Conservation (phyloP, 345 rosid genomes). For the Citrus maxima region DNA sequence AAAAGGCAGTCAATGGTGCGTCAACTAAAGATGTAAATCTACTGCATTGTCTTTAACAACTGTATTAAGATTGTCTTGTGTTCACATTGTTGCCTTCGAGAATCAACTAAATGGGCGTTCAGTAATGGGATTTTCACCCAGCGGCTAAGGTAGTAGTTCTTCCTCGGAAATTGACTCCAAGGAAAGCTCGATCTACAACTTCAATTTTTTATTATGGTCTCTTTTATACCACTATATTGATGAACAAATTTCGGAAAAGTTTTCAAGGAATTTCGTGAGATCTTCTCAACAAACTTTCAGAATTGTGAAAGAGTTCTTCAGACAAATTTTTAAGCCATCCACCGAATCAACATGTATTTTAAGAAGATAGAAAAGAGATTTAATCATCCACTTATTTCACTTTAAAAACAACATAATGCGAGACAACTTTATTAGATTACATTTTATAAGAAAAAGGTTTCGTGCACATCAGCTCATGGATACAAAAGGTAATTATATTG, state of each 20-base stretch:
- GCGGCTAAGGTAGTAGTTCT: background rate
- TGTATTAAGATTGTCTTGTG: background rate
- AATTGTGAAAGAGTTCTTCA: background rate
- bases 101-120: background rate
- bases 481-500: background rate
- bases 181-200: no score
- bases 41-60: background rate
- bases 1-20: slow-evolving; percentile 1
- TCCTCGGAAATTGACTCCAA: no score
- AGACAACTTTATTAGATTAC: background rate
- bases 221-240: no score
- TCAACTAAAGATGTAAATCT: slow-evolving; percentile 12
- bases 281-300: background rate
- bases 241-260: background rate
- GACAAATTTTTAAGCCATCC: background rate
- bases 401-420: background rate
- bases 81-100: background rate
- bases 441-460: background rate
- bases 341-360: no score
- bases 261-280: background rate
- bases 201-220: no score
- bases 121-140: background rate
- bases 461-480: background rate
- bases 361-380: no score
- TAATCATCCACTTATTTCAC: no score